These are phyloP conservation scores for Aureobasidium mangrovei DNA, from an alignment of 2,329 filamentous ascomycete species.

Conservation along the genomic window DNA sequence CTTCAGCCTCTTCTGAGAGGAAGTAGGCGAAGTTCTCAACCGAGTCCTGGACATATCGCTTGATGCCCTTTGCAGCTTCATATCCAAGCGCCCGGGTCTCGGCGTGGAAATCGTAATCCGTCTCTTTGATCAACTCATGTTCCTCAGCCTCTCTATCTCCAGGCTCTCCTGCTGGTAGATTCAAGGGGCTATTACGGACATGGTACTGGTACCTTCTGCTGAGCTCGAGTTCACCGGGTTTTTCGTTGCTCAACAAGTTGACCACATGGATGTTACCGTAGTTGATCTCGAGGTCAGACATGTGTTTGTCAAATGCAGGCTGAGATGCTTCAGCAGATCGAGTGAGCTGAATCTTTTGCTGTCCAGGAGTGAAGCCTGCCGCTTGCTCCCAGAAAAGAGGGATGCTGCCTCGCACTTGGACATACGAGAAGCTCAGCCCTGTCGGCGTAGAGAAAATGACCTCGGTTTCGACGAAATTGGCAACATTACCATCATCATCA, in stretches of 20 bases:
- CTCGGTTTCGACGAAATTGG: slow-evolving; percentile 98
- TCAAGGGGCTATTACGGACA: slow-evolving; percentile 64
- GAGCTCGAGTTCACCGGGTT: slow-evolving; percentile 76
- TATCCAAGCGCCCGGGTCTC: slow-evolving; percentile 88
- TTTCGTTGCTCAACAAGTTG: slow-evolving; percentile 86
- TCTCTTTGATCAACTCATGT: slow-evolving; percentile 67
- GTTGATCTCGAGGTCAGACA: slow-evolving; percentile 71
- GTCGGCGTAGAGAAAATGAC: slow-evolving; percentile 80
- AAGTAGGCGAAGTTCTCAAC: slow-evolving; percentile 90
- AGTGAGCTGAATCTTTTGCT: slow-evolving; percentile 90
- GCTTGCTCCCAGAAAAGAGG: slow-evolving; percentile 97
- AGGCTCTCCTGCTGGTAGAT: slow-evolving; percentile 34
- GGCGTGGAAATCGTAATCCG: slow-evolving; percentile 94
- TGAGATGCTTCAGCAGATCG: slow-evolving; percentile 84
- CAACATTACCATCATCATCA: slow-evolving; percentile 93
- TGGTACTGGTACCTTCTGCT: slow-evolving; percentile 72
- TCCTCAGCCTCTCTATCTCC: slow-evolving; percentile 39
- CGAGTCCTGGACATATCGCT: slow-evolving; percentile 65
- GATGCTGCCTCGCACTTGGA: slow-evolving; percentile 84
- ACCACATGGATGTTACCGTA: slow-evolving; percentile 91
- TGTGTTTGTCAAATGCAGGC: slow-evolving; percentile 91
- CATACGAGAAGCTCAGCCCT: slow-evolving; percentile 79
- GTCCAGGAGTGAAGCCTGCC: slow-evolving; percentile 75
- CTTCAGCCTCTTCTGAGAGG: slow-evolving; percentile 63
- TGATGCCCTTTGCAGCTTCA: slow-evolving; percentile 80